Evolutionary conservation across 805 yeast genomes (phyloP).

Genomic region (Pichia membranifaciens): DNA sequence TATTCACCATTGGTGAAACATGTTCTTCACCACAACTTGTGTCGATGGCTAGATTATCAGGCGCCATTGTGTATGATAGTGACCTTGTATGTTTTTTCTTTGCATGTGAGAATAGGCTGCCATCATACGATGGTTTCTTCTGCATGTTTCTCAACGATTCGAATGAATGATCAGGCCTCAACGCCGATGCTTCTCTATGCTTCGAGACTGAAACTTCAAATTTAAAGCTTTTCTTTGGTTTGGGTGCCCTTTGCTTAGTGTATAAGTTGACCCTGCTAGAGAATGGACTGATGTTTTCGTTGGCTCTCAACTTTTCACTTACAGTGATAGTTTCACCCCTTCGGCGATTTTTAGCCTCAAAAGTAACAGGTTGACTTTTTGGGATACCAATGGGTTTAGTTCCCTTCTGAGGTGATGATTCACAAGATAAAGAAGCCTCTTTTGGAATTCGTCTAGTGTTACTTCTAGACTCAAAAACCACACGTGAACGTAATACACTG

Average conservation of each 20-base stretch:
- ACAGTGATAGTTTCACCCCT: constrained; percentile 6
- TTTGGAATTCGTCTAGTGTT: not conserved
- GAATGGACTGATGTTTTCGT: constrained; percentile 22
- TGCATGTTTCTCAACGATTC: constrained; percentile 9
- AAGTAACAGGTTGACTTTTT: not conserved
- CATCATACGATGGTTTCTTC: not conserved
- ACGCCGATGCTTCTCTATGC: not conserved
- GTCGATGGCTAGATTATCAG: not conserved
- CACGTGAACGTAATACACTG: constrained; percentile 54
- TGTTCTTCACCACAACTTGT: not conserved
- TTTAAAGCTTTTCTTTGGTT: constrained; percentile 1
- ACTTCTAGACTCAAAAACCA: constrained; percentile 33
- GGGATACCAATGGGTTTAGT: not conserved
- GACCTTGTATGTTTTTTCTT: constrained; percentile 7
- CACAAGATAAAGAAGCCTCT: not conserved
- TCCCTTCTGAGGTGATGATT: constrained; percentile 6
- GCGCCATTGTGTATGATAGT: not conserved
- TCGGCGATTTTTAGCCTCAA: not conserved
- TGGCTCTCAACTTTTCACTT: constrained; percentile 45
- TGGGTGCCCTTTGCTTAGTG: not conserved
- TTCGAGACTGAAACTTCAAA: constrained; percentile 3
- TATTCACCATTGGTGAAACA: not conserved
- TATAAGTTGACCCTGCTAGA: constrained; percentile 2
- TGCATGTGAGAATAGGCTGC: not conserved
- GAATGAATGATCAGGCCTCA: constrained; percentile 10